Conservation (phyloP, 2,329 filamentous ascomycete species). For the Hymenotorrendiella dingleyae region DNA sequence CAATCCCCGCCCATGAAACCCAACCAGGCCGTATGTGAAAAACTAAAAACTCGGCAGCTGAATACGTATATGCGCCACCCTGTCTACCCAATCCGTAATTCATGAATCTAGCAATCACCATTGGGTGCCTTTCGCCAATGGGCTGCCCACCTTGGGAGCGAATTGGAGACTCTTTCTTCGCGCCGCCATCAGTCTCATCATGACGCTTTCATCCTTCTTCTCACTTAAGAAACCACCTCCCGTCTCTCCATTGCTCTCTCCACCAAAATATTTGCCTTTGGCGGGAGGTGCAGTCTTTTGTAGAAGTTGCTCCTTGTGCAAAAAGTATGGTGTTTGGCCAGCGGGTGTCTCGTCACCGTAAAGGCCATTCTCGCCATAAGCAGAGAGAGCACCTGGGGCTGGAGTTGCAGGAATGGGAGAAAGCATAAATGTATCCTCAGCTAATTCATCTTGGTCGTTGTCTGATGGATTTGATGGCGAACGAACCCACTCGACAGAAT, state of each 20-base stretch:
- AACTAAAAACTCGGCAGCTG: too few species aligned
- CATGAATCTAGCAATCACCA: not conserved
- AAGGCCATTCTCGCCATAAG: slow-evolving; percentile 26
- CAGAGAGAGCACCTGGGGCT: slow-evolving; percentile 25
- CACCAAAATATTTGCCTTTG: slow-evolving; percentile 20
- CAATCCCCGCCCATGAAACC: too few species aligned
- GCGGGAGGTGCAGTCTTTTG: slow-evolving; percentile 29
- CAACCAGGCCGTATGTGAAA: too few species aligned
- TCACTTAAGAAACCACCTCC: slow-evolving; percentile 39
- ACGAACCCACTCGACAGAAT: slow-evolving; percentile 30
- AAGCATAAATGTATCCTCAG: slow-evolving; percentile 23
- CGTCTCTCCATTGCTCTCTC: not conserved
- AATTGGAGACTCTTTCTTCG: slow-evolving; percentile 73
- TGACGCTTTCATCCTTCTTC: slow-evolving; percentile 45
- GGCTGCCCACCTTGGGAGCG: slow-evolving; percentile 69
- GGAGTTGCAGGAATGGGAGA: slow-evolving; percentile 29
- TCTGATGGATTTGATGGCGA: slow-evolving; percentile 20
- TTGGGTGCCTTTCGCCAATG: slow-evolving; percentile 46
- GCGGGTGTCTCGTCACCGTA: slow-evolving; percentile 27
- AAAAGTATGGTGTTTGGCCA: slow-evolving; percentile 29
- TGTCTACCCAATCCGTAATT: too few species aligned
- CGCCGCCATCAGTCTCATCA: slow-evolving; percentile 55
- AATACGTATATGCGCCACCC: too few species aligned
- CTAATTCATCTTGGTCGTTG: slow-evolving; percentile 14
- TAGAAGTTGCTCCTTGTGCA: slow-evolving; percentile 26